phyloP scores from a whole-genome alignment of 768 basidiomycete genomes.

The Collybiopsis confluens region DNA sequence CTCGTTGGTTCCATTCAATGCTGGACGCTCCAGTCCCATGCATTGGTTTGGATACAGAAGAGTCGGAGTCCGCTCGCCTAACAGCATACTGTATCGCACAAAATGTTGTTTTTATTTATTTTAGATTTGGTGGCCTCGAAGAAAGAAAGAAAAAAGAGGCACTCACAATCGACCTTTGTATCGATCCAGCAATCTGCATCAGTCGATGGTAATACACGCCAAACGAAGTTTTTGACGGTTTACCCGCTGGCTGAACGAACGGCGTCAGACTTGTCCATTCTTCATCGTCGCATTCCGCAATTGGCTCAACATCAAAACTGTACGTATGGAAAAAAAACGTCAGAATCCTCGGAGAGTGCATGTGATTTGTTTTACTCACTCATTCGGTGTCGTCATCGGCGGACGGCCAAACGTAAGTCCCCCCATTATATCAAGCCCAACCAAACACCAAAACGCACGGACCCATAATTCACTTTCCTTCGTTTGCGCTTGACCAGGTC shows the following conservation, averaged over 20 bases:
- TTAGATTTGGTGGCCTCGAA: no score
- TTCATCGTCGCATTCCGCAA: conserved; percentile 53
- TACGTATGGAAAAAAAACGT: not conserved
- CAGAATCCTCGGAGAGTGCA: not conserved
- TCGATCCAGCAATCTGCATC: not conserved
- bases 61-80: not conserved
- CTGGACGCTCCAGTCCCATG: not conserved
- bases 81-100: not conserved
- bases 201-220: not conserved
- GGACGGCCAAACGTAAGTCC: conserved; percentile 42
- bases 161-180: conserved; percentile 3
- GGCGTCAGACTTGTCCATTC: conserved; percentile 17
- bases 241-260: conserved; percentile 9
- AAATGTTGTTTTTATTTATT: no score
- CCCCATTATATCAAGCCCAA: conserved; percentile 6
- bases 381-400: conserved; percentile 36
- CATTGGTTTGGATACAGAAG: not conserved
- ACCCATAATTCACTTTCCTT: conserved; percentile 9
- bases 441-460: conserved; percentile 11
- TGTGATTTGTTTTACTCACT: conserved; percentile 22
- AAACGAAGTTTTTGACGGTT: conserved; percentile 7
- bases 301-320: conserved; percentile 40
- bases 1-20: conserved; percentile 2
- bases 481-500: conserved; percentile 9
- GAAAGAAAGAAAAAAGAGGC: not conserved